phyloP scores from a whole-genome alignment of 805 yeast species.

The Kregervanrija fluxuum region DNA sequence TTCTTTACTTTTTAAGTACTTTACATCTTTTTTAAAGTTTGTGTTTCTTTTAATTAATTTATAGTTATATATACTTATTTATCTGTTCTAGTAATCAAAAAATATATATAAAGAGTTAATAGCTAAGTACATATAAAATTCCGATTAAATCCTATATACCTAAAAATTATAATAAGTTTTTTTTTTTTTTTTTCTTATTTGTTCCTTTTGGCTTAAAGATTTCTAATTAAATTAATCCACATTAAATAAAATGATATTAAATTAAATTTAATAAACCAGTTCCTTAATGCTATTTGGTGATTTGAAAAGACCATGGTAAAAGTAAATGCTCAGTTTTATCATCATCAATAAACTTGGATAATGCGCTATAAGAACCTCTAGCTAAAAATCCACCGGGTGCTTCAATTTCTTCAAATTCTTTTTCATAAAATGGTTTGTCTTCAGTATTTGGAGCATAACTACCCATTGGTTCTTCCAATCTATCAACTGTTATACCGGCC shows the following conservation, averaged over 20 bases:
- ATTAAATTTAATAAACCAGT: not conserved
- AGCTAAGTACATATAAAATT: not conserved
- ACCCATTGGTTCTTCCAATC: slow-evolving; percentile 81
- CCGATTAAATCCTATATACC: too few species aligned
- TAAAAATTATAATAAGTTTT: too few species aligned
- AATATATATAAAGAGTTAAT: not conserved
- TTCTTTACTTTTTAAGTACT: slow-evolving; percentile 2
- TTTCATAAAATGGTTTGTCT: slow-evolving; percentile 74
- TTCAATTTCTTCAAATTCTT: slow-evolving; percentile 62
- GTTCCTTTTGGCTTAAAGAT: not conserved
- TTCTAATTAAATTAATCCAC: not conserved
- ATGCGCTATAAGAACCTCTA: slow-evolving; percentile 77
- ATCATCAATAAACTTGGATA: slow-evolving; percentile 80
- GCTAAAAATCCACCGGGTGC: slow-evolving; percentile 90
- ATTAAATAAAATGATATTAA: not conserved
- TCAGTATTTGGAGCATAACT: slow-evolving; percentile 84
- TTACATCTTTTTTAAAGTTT: too few species aligned
- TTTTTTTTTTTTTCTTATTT: slow-evolving; percentile 1
- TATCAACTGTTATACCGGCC: slow-evolving; percentile 82
- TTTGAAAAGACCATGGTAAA: slow-evolving; percentile 81
- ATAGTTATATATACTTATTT: too few species aligned
- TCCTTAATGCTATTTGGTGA: slow-evolving; percentile 41
- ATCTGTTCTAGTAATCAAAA: too few species aligned
- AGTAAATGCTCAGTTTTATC: slow-evolving; percentile 68
- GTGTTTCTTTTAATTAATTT: too few species aligned